A percentile compares a stretch with the other conserved stretches of the same genome.
These are phyloP conservation scores for Poa annua DNA, from an alignment of 176 grass and related monocot genomes.

Conservation along the genomic window DNA sequence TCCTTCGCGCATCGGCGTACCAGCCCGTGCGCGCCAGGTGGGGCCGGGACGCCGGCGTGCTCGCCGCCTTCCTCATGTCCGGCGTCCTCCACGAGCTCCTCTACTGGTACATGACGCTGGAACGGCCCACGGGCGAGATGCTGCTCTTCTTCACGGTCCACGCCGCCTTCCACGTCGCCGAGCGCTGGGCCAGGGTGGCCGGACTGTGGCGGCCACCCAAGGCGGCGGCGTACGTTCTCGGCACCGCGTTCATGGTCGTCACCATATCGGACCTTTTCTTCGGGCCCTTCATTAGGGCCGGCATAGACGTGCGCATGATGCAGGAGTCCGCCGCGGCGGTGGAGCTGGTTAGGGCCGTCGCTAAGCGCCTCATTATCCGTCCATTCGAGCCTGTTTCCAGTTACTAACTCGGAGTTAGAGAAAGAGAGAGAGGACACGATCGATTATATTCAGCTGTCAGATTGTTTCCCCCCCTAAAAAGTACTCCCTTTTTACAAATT, in stretches of 20 bases:
- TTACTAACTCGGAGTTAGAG: neutral
- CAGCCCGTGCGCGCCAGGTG: constrained; percentile 55
- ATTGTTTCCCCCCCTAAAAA: too few species aligned
- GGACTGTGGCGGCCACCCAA: constrained; percentile 57
- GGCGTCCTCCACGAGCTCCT: constrained; percentile 78
- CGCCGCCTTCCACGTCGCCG: constrained; percentile 50
- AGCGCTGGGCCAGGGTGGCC: constrained; percentile 44
- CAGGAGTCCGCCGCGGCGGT: constrained; percentile 37
- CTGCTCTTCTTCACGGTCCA: constrained; percentile 70
- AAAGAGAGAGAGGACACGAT: neutral
- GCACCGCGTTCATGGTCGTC: constrained; percentile 44
- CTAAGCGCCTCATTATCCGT: constrained; percentile 20
- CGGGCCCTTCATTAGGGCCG: constrained; percentile 52
- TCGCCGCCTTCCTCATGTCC: constrained; percentile 74
- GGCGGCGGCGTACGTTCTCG: constrained; percentile 39
- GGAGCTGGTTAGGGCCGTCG: constrained; percentile 18
- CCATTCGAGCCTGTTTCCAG: constrained; percentile 18
- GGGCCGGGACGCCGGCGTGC: constrained; percentile 60
- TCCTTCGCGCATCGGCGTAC: constrained; percentile 68
- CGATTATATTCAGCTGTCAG: too few species aligned
- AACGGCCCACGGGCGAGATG: constrained; percentile 58
- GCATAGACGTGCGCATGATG: constrained; percentile 41
- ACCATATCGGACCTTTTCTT: constrained; percentile 60
- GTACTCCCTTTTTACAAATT: too few species aligned
- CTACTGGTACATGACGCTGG: constrained; percentile 72